Base-by-base conservation (phyloP, 208 protist genomes). In the Tritrichomonas foetus region DNA sequence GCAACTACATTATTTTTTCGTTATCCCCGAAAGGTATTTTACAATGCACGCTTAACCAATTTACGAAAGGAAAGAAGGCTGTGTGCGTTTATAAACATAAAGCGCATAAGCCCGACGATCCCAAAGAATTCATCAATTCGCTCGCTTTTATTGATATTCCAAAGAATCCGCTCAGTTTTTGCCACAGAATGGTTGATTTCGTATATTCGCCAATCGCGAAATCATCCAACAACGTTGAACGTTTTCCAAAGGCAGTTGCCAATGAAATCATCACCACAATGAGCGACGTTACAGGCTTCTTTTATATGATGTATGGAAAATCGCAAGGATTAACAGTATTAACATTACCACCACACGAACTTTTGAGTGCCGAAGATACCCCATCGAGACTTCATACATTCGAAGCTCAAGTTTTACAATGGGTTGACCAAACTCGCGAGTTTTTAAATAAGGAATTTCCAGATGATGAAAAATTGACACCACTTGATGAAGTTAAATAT, bases 211-310 rank as follows among this genome's bases (percentile, higher is more conserved):
- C 78, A 57, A 14, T 89, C 20, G 13, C 78, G 13, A 89, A 89
- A 57, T 41, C 47, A 16, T 41, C 53, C 22, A 89, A 57, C 47
- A 89, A 89, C 57, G 27, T 49, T 44, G 53, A 41, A 39, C 78
- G 47, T 41, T 89, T 53, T 36, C 96, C 97, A n/a, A 98, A 98
- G 93, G 97, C 98, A 53, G 97, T 98, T n/a, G 94, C 97, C 3
- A 95, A 95, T 69, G 98, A 98, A 93, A 96, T 99, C 47, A 97
- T 98, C 94, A 97, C 96, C 44, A 96, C 97, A 55, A 94, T 95
- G 72, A 94, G 94, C 93, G 61, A 93, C 25, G 93, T 95, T 53
- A 53, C 94, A 41, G 94, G 94, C 33, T 25, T 64, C n/a, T 33
- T 95, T 3, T 95, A 95, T 93, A 92, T 96, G n/a, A 93, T 95